These are phyloP conservation scores for Microcyclosporella mali DNA, from an alignment of 2,329 filamentous ascomycete species.

Conservation along the genomic window DNA sequence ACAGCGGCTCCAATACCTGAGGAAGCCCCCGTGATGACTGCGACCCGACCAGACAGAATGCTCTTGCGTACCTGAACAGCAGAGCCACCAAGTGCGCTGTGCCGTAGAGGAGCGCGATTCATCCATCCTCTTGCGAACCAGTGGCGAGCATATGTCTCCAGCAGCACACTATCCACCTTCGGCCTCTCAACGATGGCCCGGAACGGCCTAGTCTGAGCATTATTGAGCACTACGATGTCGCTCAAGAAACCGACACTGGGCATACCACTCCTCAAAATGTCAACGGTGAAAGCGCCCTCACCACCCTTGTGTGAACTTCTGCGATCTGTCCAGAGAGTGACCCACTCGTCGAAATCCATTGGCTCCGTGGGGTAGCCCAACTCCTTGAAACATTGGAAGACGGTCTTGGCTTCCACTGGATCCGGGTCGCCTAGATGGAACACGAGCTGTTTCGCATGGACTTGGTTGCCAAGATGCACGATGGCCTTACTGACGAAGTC, in stretches of 20 bases:
- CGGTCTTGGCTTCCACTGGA: slow-evolving; percentile 58
- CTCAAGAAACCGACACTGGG: slow-evolving; percentile 65
- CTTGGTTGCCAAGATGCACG: slow-evolving; percentile 61
- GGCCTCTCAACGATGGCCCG: slow-evolving; percentile 56
- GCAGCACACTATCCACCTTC: slow-evolving; percentile 62
- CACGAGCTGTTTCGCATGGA: slow-evolving; percentile 55
- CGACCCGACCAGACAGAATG: slow-evolving; percentile 62
- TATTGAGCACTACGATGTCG: slow-evolving; percentile 67
- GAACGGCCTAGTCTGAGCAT: slow-evolving; percentile 59
- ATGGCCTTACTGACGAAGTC: slow-evolving; percentile 75
- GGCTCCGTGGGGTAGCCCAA: slow-evolving; percentile 66
- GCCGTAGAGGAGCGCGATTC: slow-evolving; percentile 52
- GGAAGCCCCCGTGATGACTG: slow-evolving; percentile 71
- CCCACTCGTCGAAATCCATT: slow-evolving; percentile 67
- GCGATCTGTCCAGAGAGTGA: slow-evolving; percentile 65
- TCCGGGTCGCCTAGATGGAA: slow-evolving; percentile 71
- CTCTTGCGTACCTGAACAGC: slow-evolving; percentile 46
- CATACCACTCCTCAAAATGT: slow-evolving; percentile 76
- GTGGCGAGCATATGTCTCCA: slow-evolving; percentile 72
- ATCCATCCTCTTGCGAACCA: slow-evolving; percentile 78
- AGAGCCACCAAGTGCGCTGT: slow-evolving; percentile 41
- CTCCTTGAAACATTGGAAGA: slow-evolving; percentile 59
- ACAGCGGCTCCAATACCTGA: slow-evolving; percentile 75
- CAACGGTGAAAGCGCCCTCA: slow-evolving; percentile 68
- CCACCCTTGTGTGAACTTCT: slow-evolving; percentile 58